Evolutionary conservation across 345 rosid species (phyloP), one percentile per base, ranked within the genome.

Genomic region (Citrus inodora): DNA sequence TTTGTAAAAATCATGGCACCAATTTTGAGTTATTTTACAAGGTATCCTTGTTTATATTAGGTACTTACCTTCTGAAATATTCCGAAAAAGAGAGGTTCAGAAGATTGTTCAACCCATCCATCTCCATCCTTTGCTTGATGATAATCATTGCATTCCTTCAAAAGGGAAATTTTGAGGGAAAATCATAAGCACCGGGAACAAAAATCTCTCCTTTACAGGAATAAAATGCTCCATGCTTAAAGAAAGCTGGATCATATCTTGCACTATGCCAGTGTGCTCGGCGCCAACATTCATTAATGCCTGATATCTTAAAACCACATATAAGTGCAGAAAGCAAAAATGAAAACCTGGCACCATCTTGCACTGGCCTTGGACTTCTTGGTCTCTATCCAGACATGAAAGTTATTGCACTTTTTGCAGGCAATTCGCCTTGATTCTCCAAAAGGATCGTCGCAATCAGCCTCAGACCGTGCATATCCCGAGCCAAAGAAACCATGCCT

Each of bases 61-160:
- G 66, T 46, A 22, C 62, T 37, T 82, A 92, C 98, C 99, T 92
- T 97, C 84, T 94, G 98, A 81, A 97, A 80, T 76, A 92, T 79
- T 28, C 99, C 98, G 22, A 92, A 97, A 70, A 92, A 74, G 74
- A 97, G 85, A 11, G 92, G 97, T 51, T 94, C 90, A 9, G 91
- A 89, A 86, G 90, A 88, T 82, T 94, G 99, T 82, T 97, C 98
- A 68, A 94, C 90, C 99, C 99, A 97, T 82, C 98, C 99, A 87
- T 97, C 98, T 81, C 98, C 99, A 85, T 97, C 99, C 85, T 93
- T 97, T 81, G 96, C 96, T 82, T 74, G 98, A 85, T 97, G 98
- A 78, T 89, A 93, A 71, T 94, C 98, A 76, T 92, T 87, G 88
- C 98, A 97, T 78, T 97, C 99, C 99, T 96, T 80, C 70, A 81